Conservation (phyloP, 2,329 filamentous ascomycete genomes). For the Sclerotiophoma versabilis region DNA sequence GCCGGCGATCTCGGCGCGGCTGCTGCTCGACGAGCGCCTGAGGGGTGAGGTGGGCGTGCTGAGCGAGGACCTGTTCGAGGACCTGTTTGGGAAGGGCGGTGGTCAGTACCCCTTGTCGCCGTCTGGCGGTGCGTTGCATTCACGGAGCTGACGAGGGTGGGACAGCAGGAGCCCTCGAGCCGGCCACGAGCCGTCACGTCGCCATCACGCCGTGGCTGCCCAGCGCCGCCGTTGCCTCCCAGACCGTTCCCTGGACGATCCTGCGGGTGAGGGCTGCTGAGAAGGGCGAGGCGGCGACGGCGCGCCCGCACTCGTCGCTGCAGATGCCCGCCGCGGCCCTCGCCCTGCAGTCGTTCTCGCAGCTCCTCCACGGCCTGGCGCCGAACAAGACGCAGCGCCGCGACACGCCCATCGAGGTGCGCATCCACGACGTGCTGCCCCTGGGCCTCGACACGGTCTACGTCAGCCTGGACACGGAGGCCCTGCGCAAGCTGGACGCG, state of each 20-base stretch:
- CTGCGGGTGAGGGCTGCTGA: slow-evolving; percentile 70
- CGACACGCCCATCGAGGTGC: slow-evolving; percentile 81
- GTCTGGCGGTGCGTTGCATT: too few species aligned
- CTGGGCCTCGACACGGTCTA: slow-evolving; percentile 84
- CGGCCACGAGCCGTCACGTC: slow-evolving; percentile 60
- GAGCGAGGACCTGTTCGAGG: slow-evolving; percentile 83
- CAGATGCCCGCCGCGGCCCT: slow-evolving; percentile 77
- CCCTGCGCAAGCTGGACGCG: slow-evolving; percentile 80
- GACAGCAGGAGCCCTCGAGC: slow-evolving; percentile 12
- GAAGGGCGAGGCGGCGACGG: slow-evolving; percentile 43
- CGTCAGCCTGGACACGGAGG: slow-evolving; percentile 82
- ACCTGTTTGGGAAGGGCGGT: slow-evolving; percentile 66
- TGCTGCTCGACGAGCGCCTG: slow-evolving; percentile 85
- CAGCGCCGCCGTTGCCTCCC: slow-evolving; percentile 54
- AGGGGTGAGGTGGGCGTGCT: slow-evolving; percentile 85
- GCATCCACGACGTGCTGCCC: slow-evolving; percentile 80
- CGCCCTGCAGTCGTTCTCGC: slow-evolving; percentile 80
- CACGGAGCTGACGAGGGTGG: background rate
- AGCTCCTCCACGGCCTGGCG: slow-evolving; percentile 73
- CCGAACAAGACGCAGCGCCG: slow-evolving; percentile 78
- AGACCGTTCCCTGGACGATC: slow-evolving; percentile 81
- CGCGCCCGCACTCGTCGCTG: slow-evolving; percentile 73
- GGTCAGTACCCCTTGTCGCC: slow-evolving; percentile 24
- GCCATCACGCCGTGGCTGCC: slow-evolving; percentile 79
- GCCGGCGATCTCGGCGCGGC: slow-evolving; percentile 76